These are phyloP conservation scores for Colletotrichum tabaci DNA, from an alignment of 2,329 filamentous ascomycete species.

Conservation along the genomic window DNA sequence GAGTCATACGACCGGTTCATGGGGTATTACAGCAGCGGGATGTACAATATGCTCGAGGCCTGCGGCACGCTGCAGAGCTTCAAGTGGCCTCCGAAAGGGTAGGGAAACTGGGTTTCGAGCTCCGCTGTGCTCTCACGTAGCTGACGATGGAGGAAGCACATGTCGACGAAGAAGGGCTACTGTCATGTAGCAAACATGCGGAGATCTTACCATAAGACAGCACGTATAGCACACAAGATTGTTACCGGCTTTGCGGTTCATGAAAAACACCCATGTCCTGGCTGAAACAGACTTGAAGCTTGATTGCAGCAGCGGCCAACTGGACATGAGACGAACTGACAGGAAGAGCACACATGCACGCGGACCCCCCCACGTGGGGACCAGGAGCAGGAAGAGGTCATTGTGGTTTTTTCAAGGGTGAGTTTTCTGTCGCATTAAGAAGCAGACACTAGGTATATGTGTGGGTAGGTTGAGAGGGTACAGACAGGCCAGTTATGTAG, in stretches of 20 bases:
- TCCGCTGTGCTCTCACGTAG: not conserved
- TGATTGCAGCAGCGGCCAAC: not conserved
- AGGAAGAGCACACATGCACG: slow-evolving; percentile 16
- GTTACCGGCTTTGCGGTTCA: not conserved
- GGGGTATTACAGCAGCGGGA: not conserved
- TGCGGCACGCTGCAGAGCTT: slow-evolving; percentile 6
- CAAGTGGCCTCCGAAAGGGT: slow-evolving; percentile 4
- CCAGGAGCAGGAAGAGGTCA: not conserved
- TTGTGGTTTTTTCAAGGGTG: slow-evolving; percentile 19
- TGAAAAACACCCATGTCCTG: not conserved
- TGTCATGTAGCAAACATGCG: not conserved
- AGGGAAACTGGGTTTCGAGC: not conserved
- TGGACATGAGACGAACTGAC: slow-evolving; percentile 31
- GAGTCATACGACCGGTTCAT: not conserved
- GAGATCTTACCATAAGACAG: not conserved
- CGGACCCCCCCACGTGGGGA: not conserved
- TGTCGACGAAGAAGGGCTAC: not conserved
- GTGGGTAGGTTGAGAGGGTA: slow-evolving; percentile 14
- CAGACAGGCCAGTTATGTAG: slow-evolving; percentile 9
- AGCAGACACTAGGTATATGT: slow-evolving; percentile 42
- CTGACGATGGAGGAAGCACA: not conserved
- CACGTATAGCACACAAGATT: not conserved
- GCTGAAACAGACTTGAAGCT: slow-evolving; percentile 34
- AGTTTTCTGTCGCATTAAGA: slow-evolving; percentile 39
- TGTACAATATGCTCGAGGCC: slow-evolving; percentile 6